These are phyloP conservation scores for Teratosphaeria gauchensis DNA, from an alignment of 2,329 filamentous ascomycete genomes.

Conservation along the genomic window DNA sequence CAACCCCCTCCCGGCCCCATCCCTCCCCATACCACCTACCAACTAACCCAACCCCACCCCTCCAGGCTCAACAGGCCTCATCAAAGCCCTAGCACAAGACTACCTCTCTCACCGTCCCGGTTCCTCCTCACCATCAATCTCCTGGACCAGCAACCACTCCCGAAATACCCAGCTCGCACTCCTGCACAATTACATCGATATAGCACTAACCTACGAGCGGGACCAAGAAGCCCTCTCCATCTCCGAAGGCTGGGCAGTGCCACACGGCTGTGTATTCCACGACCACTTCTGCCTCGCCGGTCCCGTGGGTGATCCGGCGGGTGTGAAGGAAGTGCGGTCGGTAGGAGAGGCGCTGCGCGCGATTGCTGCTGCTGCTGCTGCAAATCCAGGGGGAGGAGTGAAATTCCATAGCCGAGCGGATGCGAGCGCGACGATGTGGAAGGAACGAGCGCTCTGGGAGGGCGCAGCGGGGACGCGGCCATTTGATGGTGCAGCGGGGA, in stretches of 20 bases:
- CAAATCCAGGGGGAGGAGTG: too few species aligned
- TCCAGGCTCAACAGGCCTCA: neutral
- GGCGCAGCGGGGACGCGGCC: neutral
- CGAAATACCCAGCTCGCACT: constrained; percentile 17
- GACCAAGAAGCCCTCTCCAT: constrained; percentile 12
- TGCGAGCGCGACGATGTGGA: constrained; percentile 15
- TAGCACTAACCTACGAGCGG: constrained; percentile 19
- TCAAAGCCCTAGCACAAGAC: neutral
- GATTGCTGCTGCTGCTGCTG: too few species aligned
- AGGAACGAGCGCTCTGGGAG: constrained; percentile 8
- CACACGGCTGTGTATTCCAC: constrained; percentile 11
- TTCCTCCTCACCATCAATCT: constrained; percentile 2
- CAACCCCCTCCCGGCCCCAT: too few species aligned
- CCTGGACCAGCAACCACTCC: constrained; percentile 16
- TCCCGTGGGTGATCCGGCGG: neutral
- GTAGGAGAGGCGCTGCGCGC: neutral
- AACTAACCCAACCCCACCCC: neutral
- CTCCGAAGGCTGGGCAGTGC: constrained; percentile 12
- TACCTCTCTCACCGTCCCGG: neutral
- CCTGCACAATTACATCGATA: constrained; percentile 13
- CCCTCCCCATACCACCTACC: neutral
- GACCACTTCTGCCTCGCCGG: constrained; percentile 19
- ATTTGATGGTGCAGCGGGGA: too few species aligned
- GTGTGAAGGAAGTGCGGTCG: neutral
- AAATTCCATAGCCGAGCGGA: constrained; percentile 14